Base-by-base conservation (phyloP, 345 rosid species). In the Excoecaria agallocha region DNA sequence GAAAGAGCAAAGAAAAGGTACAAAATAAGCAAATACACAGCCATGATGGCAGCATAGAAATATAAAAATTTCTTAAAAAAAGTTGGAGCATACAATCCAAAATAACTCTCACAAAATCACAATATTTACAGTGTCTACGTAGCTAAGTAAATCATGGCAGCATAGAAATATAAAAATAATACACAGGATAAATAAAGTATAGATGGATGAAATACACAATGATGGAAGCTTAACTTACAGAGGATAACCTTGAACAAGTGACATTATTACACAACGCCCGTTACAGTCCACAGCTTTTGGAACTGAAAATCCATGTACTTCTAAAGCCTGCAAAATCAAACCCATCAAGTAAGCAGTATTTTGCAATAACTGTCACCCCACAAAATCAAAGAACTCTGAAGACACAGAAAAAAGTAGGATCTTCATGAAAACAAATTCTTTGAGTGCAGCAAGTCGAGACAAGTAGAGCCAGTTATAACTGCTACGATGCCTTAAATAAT, bases 381-480 rank as follows among this genome's bases (percentile, higher is more conserved):
- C 45, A 22, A 55, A 76, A 12, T 22, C 76, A 69, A 82, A 4
- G 54, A 43, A 24, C 59, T 12, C 52, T 50, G 54, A 24, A 68
- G 62, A n/a, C n/a, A n/a, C 66, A 76, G 25, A 62, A 10, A 16
- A 24, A 24, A 38, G 63, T 6, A 81, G 16, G 70, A 92, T 96
- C 97, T 92, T 88, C 97, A 94, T 92, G 79, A 92, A 94, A 46
- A 97, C 89, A 82, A 85, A 94, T 74, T 94, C 98, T 79, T 92
- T 94, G 48, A 94, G 98, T 41, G 98, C 97, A 62, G 97, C 97
- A 66, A 94, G 92, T 15, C 97, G 84, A 20, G 95, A 94, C 84
- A 94, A 80, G 82, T 91, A 95, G 74, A 95, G 89, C 98, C 94
- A 95, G 71, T 86, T 95, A 85, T 39, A 93, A 80, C 90, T 93